These are phyloP conservation scores for Vinca major DNA, from an alignment of 305 asterid species.

Conservation along the genomic window DNA sequence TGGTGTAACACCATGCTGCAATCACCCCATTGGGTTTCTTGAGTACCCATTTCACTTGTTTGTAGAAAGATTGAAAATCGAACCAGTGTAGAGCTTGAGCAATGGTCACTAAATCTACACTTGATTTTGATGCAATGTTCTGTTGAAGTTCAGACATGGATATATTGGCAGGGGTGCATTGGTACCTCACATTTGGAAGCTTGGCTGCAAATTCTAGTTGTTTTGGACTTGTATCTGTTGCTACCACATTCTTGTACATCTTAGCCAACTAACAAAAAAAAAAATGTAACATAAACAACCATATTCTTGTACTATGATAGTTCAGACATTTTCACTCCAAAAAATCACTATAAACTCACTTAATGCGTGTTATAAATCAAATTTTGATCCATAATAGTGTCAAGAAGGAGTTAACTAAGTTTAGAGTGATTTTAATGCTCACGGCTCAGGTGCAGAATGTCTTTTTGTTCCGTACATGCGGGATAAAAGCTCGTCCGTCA, in stretches of 20 bases:
- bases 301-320: background rate
- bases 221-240: conserved; percentile 64
- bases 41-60: conserved; percentile 39
- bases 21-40: conserved; percentile 58
- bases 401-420: no score
- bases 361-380: no score
- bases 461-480: no score
- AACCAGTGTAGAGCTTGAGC: conserved; percentile 79
- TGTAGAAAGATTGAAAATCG: conserved; percentile 52
- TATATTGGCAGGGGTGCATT: conserved; percentile 45
- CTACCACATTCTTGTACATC: conserved; percentile 48
- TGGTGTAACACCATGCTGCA: conserved; percentile 69
- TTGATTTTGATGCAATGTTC: conserved; percentile 33
- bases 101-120: conserved; percentile 44
- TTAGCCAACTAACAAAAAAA: conserved; percentile 37
- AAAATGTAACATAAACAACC: background rate
- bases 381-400: no score
- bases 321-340: no score
- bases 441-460: no score
- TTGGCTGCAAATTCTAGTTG: conserved; percentile 56
- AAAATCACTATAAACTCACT: no score
- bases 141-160: conserved; percentile 36
- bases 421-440: no score
- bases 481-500: no score
- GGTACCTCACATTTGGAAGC: conserved; percentile 46